Base-by-base conservation (phyloP, 305 asterid species). In the Rubia peregrina region DNA sequence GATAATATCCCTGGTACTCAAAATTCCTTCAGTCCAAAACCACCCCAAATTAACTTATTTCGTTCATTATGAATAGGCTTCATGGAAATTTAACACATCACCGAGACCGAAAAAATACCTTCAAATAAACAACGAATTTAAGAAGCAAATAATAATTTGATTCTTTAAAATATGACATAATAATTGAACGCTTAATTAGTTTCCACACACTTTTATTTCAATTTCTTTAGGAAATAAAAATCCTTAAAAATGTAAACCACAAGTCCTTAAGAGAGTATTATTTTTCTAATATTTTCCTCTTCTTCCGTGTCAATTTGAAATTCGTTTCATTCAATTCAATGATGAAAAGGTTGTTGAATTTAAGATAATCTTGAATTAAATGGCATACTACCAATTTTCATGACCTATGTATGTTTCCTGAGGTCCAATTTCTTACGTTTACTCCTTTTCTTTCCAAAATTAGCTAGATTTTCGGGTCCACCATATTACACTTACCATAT, bases 221-320 rank as follows among this genome's bases (percentile, higher is more conserved):
- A 17, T 51, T 51, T 51, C 10, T 9, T 51, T 5, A 17, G 22
- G 59, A 51, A 21, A 51, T 16, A 33, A 33, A 33, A 33, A 2
- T 33, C 38, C 38, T 33, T 33, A 33, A 33, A 33, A 33, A 33
- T 33, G 22, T 51, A 51, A 51, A 51, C 59, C 22, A 51, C 56
- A 51, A 61, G 21, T 16, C 7, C 36, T 46, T 6, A 10, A 17
- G 2, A 14, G 14, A 30, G 56, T 26, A 5, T 33, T 44, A 9
- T 66, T 21, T 30, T 66, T 13, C 7, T 5, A 40, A 11, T n/a
- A 42, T 4, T 66, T 8, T 22, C 13, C 26, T 11, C 40, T 26
- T 14, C 30, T 51, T 56, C 63, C 72, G 72, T 51, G 72, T 68
- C 72, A 51, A 68, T 68, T 68, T 33, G 49, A 17, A 51, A 33